Evolutionary conservation across 441 rosid species (phyloP).

Genomic region (Brassica hybrid): DNA sequence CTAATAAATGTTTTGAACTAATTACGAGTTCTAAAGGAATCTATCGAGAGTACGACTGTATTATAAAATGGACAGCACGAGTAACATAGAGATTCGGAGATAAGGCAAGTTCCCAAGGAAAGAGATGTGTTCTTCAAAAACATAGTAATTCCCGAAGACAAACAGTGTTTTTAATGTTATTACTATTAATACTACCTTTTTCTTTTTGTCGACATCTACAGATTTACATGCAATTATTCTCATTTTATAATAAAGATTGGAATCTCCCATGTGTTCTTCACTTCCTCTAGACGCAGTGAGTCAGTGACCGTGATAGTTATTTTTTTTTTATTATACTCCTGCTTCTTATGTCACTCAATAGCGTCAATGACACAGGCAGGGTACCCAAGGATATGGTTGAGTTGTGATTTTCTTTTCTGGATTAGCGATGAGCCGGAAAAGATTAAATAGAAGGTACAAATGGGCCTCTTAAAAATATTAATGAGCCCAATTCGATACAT

Average conservation of each 20-base stretch:
- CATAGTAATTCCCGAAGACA: conserved; percentile 29
- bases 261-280: conserved; percentile 33
- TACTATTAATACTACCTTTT: conserved; percentile 8
- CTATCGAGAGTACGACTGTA: background rate
- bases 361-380: background rate
- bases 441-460: no score
- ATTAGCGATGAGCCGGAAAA: no score
- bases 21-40: background rate
- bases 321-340: background rate
- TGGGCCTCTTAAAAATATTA: no score
- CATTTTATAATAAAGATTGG: conserved; percentile 25
- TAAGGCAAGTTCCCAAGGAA: conserved; percentile 37
- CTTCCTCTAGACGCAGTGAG: background rate
- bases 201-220: conserved; percentile 30
- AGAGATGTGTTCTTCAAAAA: conserved; percentile 24
- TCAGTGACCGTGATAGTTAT: background rate
- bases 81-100: conserved; percentile 38
- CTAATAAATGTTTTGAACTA: background rate
- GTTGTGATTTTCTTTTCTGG: no score
- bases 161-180: conserved; percentile 25
- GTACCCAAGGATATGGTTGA: background rate
- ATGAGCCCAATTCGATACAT: no score
- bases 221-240: conserved; percentile 24
- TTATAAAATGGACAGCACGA: conserved; percentile 23
- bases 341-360: background rate